Evolutionary conservation across 2,329 filamentous ascomycete species (phyloP).

Genomic region (Claviceps purpurea): DNA sequence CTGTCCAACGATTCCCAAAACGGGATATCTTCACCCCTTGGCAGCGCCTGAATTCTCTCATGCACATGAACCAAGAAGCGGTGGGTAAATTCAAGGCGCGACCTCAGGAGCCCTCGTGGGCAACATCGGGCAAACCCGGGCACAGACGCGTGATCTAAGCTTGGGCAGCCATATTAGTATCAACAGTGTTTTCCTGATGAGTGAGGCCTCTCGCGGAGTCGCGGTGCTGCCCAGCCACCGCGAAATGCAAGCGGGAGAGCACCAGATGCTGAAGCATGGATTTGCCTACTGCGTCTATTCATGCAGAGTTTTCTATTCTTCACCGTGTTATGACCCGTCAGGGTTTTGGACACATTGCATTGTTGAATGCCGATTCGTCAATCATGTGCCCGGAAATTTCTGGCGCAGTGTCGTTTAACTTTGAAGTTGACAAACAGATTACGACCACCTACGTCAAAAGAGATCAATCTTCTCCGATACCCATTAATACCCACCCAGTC

Average conservation of each 20-base stretch:
- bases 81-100: constrained; percentile 1
- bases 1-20: too few relatives aligned
- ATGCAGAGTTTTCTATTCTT: not conserved
- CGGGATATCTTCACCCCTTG: not conserved
- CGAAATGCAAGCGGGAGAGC: not conserved
- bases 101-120: constrained; percentile 1
- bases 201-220: not conserved
- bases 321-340: not conserved
- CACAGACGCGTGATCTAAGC: not conserved
- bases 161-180: constrained; percentile 3
- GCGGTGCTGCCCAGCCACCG: not conserved
- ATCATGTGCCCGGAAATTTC: too few relatives aligned
- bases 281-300: not conserved
- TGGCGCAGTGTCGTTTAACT: too few relatives aligned
- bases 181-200: not conserved
- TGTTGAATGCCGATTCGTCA: too few relatives aligned
- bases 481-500: too few relatives aligned
- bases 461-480: too few relatives aligned
- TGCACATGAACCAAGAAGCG: not conserved
- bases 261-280: not conserved
- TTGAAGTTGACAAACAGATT: too few relatives aligned
- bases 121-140: constrained; percentile 1
- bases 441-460: too few relatives aligned
- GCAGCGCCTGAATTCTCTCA: not conserved
- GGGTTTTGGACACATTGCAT: too few relatives aligned